Evolutionary conservation across 257 asterid genomes (phyloP), one percentile per base, ranked within the genome.

Genomic region (Galeopsis tetrahit): DNA sequence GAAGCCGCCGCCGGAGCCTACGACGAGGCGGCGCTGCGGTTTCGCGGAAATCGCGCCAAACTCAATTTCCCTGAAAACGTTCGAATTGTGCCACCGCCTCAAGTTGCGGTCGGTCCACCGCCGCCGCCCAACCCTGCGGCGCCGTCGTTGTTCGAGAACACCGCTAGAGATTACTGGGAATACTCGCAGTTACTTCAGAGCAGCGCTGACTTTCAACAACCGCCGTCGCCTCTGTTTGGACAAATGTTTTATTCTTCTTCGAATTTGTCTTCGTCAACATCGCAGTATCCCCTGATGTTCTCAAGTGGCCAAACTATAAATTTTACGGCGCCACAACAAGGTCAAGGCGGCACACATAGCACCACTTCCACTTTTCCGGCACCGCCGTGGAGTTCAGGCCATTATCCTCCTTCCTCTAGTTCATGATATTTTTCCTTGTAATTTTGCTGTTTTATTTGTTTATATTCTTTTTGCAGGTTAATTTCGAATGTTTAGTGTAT

Each of bases 1-100:
- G 98, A 93, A 64, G 92, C 91, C 8, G 98, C 98, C 11, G 98
- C 98, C 72, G 63, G 81, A 70, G 98, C 98, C 11, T 90, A 93
- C 70, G 98, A 93, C 62, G 96, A 93, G 58, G 97, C 96, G 0
- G 98, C 98, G 48, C 81, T 93, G 1, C 84, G 91, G 3, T 90
- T 90, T 82, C 74, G 98, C 36, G 98, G 98, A 44, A 88, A 81
- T 76, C 86, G 91, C 69, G 98, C 98, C 8, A 90, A 90, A 44
- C 96, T 93, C 57, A 93, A 93, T 46, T 93, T 93, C 83, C 98
- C 98, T 0, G 97, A 93, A 67, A 78, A 85, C 63, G 96, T 79
- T 0, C 62, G 87, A 21, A 43, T 82, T 17, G 35, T 81, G 15
- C 88, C 85, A 4, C 85, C 82, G 40, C 55, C 82, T 3, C 40